A percentile compares a stretch with the other conserved stretches of the same genome.
Conservation (phyloP, 306 rosid genomes). For the Glycine soja region DNA sequence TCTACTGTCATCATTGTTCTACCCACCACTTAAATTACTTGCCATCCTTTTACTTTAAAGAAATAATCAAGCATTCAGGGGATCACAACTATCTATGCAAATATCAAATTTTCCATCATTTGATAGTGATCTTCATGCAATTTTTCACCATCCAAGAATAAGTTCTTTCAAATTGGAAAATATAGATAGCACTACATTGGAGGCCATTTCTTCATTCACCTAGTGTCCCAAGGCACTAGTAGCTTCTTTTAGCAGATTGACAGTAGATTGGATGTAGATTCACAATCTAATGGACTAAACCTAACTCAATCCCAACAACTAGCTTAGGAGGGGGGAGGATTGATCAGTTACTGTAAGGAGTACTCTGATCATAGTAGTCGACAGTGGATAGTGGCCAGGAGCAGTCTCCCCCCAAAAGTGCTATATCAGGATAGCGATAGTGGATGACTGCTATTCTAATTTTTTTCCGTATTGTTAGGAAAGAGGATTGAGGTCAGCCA, state of each 20-base stretch:
- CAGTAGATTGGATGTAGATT: conserved; percentile 13
- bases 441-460: no score
- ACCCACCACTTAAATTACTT: conserved; percentile 8
- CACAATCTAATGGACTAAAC: conserved; percentile 7
- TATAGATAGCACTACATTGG: not conserved
- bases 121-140: not conserved
- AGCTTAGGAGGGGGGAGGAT: not conserved
- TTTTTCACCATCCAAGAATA: conserved; percentile 24
- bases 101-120: not conserved
- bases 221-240: conserved; percentile 11
- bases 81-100: conserved; percentile 1
- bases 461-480: no score
- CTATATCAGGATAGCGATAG: no score
- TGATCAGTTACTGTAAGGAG: not conserved
- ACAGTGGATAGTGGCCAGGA: no score
- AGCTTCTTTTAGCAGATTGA: conserved; percentile 19
- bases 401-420: no score
- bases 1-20: conserved; percentile 20
- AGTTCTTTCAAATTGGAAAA: conserved; percentile 12
- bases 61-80: conserved; percentile 23
- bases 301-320: not conserved
- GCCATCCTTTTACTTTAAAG: conserved; percentile 11
- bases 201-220: conserved; percentile 11
- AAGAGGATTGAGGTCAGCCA: no score
- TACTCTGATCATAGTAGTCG: no score